phyloP scores from a whole-genome alignment of 306 rosid genomes.

The Castanea sativa region DNA sequence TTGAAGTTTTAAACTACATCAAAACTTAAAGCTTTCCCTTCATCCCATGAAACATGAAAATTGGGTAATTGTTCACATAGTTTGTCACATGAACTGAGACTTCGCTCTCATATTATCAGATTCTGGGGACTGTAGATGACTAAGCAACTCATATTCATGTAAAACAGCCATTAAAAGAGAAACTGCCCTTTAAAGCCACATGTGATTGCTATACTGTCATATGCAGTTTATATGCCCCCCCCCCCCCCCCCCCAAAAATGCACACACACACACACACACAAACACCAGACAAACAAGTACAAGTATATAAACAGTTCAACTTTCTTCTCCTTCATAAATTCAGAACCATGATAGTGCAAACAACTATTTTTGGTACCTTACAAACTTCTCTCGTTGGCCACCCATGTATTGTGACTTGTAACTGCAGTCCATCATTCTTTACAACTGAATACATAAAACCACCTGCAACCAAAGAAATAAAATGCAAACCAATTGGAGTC shows the following conservation, averaged over 20 bases:
- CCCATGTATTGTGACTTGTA: constrained; percentile 66
- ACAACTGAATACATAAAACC: constrained; percentile 35
- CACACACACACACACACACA: no score
- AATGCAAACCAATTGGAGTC: neutral
- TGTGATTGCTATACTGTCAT: no score
- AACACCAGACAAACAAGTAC: neutral
- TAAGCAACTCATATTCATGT: no score
- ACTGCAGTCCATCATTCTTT: constrained; percentile 68
- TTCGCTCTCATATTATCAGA: neutral
- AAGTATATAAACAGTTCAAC: constrained; percentile 14
- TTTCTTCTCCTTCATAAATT: constrained; percentile 26
- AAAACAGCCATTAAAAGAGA: no score
- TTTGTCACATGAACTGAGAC: neutral
- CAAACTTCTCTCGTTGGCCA: constrained; percentile 77
- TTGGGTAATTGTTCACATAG: neutral
- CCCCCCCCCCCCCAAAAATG: no score
- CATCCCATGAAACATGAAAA: neutral
- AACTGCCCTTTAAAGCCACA: no score
- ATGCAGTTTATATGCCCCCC: no score
- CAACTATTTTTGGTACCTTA: constrained; percentile 50
- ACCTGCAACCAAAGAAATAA: constrained; percentile 39
- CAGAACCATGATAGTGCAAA: constrained; percentile 19
- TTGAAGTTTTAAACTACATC: neutral
- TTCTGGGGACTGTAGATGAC: no score
- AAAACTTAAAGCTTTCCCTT: neutral